Evolutionary conservation across 768 basidiomycete genomes (phyloP), one percentile per base, ranked within the genome.

Genomic region (Podaxis mareebaensis): DNA sequence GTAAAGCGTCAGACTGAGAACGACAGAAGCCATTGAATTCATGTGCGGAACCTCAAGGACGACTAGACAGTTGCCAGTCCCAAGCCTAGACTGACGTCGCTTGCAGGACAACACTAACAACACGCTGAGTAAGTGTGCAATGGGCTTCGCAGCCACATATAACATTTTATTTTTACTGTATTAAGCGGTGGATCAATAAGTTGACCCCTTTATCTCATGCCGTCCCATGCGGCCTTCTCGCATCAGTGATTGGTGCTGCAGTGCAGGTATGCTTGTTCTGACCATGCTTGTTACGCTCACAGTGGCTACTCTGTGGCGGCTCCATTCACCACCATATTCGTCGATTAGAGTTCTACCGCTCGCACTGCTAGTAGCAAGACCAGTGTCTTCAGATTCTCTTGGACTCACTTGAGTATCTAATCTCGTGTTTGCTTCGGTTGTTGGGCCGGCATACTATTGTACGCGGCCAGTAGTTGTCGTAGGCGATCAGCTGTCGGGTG

Each of bases 321-420:
- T 63, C 74, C 77, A 4, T 77, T 79, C 68, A 77, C 76, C 65
- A 63, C 66, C 36, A 58, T 59, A 7, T 71, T 67, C 61, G 49
- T 49, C 53, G 66, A 70, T 61, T 63, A 65, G 53, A 71, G 72
- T 64, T 73, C 70, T 33, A 54, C 64, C 12, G 71, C 70, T 48
- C 73, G 71, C 58, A 46, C 54, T 48, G 36, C 52, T 36, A 68
- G 67, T 48, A 78, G 78, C 54, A 79, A 77, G 28, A 76, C 79
- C 40, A 67, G 65, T 36, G 67, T 75, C 46, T 68, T 67, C 3
- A 78, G 76, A 38, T 79, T 80, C 68, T 77, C 75, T 44, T 81
- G 76, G 69, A 71, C 68, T 6, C 80, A 83, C 69, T 83, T 63
- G 83, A 87, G 73, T 88, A 86, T 80, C 83, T 20, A 87, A 86